phyloP scores from a whole-genome alignment of 805 yeast species.

The Wickerhamiella sergipiensis region DNA sequence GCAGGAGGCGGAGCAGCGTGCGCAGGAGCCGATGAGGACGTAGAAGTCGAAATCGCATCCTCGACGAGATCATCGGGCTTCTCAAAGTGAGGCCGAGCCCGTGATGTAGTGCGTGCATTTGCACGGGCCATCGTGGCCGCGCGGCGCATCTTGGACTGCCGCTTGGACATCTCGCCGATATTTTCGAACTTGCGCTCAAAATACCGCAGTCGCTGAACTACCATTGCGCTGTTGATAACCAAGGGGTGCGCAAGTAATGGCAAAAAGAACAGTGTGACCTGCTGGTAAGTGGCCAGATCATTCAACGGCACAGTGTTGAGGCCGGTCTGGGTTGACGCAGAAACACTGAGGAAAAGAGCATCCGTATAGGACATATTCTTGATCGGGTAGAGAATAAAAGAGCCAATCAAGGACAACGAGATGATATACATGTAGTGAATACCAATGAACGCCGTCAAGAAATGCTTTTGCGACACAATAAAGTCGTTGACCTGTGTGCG shows the following conservation, averaged over 20 bases:
- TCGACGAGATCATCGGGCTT: background rate
- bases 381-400: conserved; percentile 68
- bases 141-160: conserved; percentile 70
- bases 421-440: conserved; percentile 46
- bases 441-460: conserved; percentile 16
- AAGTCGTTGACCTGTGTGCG: background rate
- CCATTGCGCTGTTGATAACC: conserved; percentile 66
- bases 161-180: conserved; percentile 63
- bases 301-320: conserved; percentile 66
- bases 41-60: background rate
- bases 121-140: conserved; percentile 46
- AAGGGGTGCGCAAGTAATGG: conserved; percentile 73
- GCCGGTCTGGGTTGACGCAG: conserved; percentile 86
- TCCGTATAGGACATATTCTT: conserved; percentile 58
- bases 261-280: conserved; percentile 50
- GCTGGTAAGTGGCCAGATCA: conserved; percentile 59
- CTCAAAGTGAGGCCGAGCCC: background rate
- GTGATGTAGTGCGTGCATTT: background rate
- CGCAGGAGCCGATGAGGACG: background rate
- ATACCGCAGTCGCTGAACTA: conserved; percentile 73
- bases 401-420: conserved; percentile 44
- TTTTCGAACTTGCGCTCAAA: conserved; percentile 78
- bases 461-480: background rate
- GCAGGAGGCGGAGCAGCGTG: conserved; percentile 2
- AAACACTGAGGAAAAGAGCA: conserved; percentile 59